Conservation (phyloP, 2,329 filamentous ascomycete genomes). For the Colletotrichum agaves region DNA sequence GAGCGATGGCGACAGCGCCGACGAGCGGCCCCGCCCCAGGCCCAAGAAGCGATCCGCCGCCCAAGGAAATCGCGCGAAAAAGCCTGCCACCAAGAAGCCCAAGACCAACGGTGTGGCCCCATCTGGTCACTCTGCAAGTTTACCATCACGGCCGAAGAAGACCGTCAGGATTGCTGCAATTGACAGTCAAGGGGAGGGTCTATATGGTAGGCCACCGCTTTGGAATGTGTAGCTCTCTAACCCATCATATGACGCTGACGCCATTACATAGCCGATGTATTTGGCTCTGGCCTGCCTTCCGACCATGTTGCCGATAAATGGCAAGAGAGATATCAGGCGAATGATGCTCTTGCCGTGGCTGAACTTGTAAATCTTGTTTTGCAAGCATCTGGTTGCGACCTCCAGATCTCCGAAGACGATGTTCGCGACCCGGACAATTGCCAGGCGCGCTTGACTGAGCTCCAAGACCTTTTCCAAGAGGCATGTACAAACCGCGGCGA, state of each 20-base stretch:
- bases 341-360: constrained; percentile 65
- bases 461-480: constrained; percentile 89
- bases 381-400: constrained; percentile 81
- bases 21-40: constrained; percentile 41
- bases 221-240: constrained; percentile 34
- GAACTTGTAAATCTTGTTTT: constrained; percentile 76
- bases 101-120: constrained; percentile 66
- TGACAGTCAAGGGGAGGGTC: constrained; percentile 59
- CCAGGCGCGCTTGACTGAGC: constrained; percentile 78
- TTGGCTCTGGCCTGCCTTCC: constrained; percentile 66
- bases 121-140: constrained; percentile 51
- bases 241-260: constrained; percentile 42
- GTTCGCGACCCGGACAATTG: constrained; percentile 91
- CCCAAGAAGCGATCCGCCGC: constrained; percentile 40
- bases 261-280: constrained; percentile 65
- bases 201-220: constrained; percentile 60
- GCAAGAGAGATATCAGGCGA: constrained; percentile 66
- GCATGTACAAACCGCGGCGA: constrained; percentile 55
- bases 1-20: constrained; percentile 58
- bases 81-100: constrained; percentile 71
- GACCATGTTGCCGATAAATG: constrained; percentile 70
- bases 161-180: constrained; percentile 62
- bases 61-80: constrained; percentile 59
- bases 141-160: constrained; percentile 68
- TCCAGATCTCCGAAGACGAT: constrained; percentile 82